Evolutionary conservation across 495 filamentous ascomycete genomes (phyloP).

Genomic region (Podospora conica): DNA sequence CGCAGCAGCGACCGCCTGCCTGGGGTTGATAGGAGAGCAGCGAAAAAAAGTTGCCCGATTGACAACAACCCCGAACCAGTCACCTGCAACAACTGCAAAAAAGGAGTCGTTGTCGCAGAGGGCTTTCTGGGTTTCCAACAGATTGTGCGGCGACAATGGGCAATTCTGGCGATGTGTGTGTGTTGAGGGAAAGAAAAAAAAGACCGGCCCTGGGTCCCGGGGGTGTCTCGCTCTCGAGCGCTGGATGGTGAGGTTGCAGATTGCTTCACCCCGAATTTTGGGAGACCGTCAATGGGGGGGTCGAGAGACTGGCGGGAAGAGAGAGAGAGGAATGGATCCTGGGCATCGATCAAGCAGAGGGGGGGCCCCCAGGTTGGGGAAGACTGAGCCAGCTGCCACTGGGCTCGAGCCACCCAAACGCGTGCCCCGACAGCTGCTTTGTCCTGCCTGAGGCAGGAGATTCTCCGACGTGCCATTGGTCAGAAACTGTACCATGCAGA

Average conservation of each 20-base stretch:
- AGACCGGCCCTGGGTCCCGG: constrained; percentile 4
- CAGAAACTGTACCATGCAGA: background rate
- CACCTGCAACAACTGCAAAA: constrained; percentile 12
- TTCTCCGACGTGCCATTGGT: background rate
- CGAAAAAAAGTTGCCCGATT: constrained; percentile 21
- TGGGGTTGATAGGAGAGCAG: constrained; percentile 21
- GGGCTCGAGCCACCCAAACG: background rate
- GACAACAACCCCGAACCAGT: constrained; percentile 18
- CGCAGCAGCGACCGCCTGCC: background rate
- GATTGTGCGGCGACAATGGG: background rate
- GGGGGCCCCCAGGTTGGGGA: background rate
- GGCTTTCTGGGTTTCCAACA: constrained; percentile 1
- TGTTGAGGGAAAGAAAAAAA: background rate
- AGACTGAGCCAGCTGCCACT: background rate
- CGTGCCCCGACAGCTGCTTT: background rate
- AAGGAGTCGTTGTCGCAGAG: constrained; percentile 18
- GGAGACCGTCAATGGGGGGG: constrained; percentile 3
- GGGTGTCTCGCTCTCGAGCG: background rate
- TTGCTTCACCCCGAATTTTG: constrained; percentile 6
- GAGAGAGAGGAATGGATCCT: constrained; percentile 19
- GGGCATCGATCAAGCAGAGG: constrained; percentile 21
- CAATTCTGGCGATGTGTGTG: background rate
- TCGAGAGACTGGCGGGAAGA: constrained; percentile 9
- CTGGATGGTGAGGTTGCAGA: constrained; percentile 5
- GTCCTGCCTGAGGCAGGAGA: background rate